These are phyloP conservation scores for Ochromonadaceae sp. DNA, from an alignment of 352 stramenopile genomes.

Conservation along the genomic window DNA sequence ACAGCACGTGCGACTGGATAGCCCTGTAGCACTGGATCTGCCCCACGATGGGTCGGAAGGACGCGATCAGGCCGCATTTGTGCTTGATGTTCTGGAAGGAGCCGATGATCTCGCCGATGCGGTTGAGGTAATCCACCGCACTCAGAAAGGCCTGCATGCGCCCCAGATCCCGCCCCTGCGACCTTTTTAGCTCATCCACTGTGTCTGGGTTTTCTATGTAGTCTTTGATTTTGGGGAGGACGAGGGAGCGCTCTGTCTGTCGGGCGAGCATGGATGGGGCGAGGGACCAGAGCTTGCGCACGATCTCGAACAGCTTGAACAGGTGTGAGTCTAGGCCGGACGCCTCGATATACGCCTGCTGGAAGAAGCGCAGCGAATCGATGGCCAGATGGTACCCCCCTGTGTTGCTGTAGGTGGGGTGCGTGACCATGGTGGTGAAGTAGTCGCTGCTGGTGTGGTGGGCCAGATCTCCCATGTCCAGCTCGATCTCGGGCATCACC, in stretches of 20 bases:
- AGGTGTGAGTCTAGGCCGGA: neutral
- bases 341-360: slow-evolving; percentile 3
- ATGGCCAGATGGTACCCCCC: neutral
- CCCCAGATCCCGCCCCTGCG: neutral
- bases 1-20: neutral
- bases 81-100: neutral
- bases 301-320: neutral
- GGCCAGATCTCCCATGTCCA: no score
- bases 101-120: neutral
- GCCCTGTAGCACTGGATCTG: neutral
- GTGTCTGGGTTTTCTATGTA: slow-evolving; percentile 2
- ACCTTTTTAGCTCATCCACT: neutral
- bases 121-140: neutral
- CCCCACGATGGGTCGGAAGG: neutral
- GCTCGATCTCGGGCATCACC: no score
- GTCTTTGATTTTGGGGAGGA: neutral
- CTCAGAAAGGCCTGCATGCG: neutral
- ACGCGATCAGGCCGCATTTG: neutral
- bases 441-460: slow-evolving; percentile 3
- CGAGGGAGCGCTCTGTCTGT: neutral
- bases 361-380: neutral
- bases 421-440: slow-evolving; percentile 6
- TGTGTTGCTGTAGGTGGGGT: neutral
- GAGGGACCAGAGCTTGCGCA: neutral
- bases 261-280: neutral